These are phyloP conservation scores for Pythium sp. DNA, from an alignment of 352 stramenopile genomes.

Conservation along the genomic window DNA sequence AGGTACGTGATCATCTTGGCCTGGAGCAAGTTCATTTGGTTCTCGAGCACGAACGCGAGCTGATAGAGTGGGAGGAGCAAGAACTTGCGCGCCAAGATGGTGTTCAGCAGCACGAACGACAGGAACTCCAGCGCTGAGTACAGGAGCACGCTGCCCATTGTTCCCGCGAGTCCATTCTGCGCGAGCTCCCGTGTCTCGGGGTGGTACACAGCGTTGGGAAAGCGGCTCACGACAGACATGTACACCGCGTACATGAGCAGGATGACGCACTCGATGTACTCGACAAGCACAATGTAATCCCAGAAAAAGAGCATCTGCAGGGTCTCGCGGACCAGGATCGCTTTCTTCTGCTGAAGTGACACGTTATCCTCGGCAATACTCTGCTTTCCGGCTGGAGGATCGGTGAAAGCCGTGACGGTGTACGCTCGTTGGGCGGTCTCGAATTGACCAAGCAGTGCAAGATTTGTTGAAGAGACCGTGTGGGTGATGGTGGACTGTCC, in stretches of 20 bases:
- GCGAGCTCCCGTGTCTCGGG: not conserved
- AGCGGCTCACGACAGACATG: not conserved
- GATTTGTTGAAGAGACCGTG: not conserved
- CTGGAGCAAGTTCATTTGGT: conserved; percentile 30
- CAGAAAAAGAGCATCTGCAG: conserved; percentile 18
- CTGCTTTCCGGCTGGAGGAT: not conserved
- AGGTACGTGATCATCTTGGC: conserved; percentile 35
- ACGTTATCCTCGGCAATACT: not conserved
- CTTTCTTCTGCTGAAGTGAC: not conserved
- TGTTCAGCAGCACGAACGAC: conserved; percentile 12
- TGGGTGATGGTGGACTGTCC: not conserved
- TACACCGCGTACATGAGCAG: conserved; percentile 16
- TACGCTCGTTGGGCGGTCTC: not conserved
- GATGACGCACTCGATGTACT: conserved; percentile 26
- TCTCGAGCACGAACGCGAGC: conserved; percentile 52
- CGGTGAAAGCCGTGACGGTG: not conserved
- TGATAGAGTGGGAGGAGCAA: conserved; percentile 30
- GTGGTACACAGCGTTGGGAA: conserved; percentile 15
- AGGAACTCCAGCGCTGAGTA: conserved; percentile 18
- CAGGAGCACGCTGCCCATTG: conserved; percentile 9
- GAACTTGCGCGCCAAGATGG: conserved; percentile 7
- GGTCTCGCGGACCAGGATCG: not conserved
- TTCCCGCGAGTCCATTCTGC: not conserved
- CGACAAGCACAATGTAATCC: conserved; percentile 24
- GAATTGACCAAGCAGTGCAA: not conserved